Evolutionary conservation across 306 rosid genomes (phyloP), one percentile per base, ranked within the genome.

Genomic region (Casuarina glauca): DNA sequence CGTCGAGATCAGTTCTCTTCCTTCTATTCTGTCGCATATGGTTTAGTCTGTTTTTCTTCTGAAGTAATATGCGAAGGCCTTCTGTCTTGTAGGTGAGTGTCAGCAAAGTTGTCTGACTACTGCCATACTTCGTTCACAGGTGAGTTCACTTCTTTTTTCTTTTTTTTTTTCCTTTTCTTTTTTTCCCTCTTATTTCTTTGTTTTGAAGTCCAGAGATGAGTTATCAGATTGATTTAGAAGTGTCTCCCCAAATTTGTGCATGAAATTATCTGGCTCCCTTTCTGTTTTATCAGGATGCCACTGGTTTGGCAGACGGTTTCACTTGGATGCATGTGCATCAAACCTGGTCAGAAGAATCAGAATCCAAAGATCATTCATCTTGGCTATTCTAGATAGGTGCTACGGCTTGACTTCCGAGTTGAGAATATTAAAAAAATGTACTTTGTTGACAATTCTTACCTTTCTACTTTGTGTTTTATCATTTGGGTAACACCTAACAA

Each of bases 301-400:
- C 19, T 45, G 61, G 60, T 16, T 2, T n/a, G 12, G 54, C 89
- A 10, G 77, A 79, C 49, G 88, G 85, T 78, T 85, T 74, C 74
- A 86, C 72, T 12, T 90, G 85, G 92, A 38, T 87, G 69, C 96
- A 89, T 67, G 80, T 82, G 70, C 98, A 93, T 55, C 88, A 90
- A 81, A 90, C 96, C 2, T 80, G 86, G 87, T 36, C 73, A 80
- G 84, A 85, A 69, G 86, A 79, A 43, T 69, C 79, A 7, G 78
- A 50, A 66, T 52, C 78, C 41, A 45, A 90, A 79, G 77, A 68
- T 75, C 75, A 54, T 49, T 42, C 87, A 61, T 43, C 69, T 9
- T 88, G 85, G 86, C 26, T 75, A 19, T 3, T 90, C 73, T 91
- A 85, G 79, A 53, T 50, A 11, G 67, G 70, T 57, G 76, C 76